phyloP scores from a whole-genome alignment of 2,329 filamentous ascomycete genomes.

The Ophiostoma fasciatum region DNA sequence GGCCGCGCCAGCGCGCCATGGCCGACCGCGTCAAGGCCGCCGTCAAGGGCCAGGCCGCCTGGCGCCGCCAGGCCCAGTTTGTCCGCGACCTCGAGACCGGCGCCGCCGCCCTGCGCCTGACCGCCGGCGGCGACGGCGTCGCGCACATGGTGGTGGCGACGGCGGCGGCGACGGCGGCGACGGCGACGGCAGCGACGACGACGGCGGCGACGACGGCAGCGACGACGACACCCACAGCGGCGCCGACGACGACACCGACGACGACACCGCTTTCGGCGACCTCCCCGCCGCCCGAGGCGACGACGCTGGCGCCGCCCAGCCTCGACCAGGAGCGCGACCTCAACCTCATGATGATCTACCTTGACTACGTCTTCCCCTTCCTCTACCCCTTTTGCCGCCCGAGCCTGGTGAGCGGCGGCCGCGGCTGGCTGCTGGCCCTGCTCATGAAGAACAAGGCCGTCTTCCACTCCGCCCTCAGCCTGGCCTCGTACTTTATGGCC shows the following conservation, averaged over 20 bases:
- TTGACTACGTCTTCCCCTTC: conserved; percentile 47
- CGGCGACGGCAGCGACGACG: not conserved
- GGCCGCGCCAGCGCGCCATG: conserved; percentile 31
- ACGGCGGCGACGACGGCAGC: not conserved
- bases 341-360: conserved; percentile 35
- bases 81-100: conserved; percentile 24
- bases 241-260: too few relatives aligned
- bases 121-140: too few relatives aligned
- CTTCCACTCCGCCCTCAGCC: conserved; percentile 40
- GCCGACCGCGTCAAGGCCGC: conserved; percentile 39
- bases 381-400: conserved; percentile 50
- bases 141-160: conserved; percentile 9
- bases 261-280: not conserved
- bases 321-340: conserved; percentile 14
- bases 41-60: conserved; percentile 37
- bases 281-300: not conserved
- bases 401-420: conserved; percentile 37
- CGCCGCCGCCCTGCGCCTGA: conserved; percentile 15
- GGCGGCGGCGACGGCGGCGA: not conserved
- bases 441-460: conserved; percentile 41
- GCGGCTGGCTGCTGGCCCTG: conserved; percentile 44
- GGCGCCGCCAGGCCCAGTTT: conserved; percentile 33
- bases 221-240: not conserved
- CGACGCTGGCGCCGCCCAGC: conserved; percentile 3
- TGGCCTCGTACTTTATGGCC: conserved; percentile 42